These are phyloP conservation scores for Pythium coloratum DNA, from an alignment of 352 stramenopile species.

Conservation along the genomic window DNA sequence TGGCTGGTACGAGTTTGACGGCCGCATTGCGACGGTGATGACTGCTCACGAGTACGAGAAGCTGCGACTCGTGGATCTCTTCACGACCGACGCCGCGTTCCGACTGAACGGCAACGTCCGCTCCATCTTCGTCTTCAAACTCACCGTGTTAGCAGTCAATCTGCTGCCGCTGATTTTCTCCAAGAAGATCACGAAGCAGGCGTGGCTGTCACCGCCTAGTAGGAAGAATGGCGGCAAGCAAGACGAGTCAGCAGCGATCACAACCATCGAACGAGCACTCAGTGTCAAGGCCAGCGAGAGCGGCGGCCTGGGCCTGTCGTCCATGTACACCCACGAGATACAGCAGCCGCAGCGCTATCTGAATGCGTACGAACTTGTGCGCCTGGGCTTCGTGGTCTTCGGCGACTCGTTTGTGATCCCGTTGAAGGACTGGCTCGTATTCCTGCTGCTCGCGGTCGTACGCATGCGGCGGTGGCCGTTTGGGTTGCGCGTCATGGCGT, in stretches of 20 bases:
- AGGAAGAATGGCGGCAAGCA: not conserved
- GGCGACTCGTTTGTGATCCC: not conserved
- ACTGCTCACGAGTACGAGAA: slow-evolving; percentile 24
- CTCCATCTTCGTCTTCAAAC: slow-evolving; percentile 45
- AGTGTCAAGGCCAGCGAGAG: slow-evolving; percentile 1
- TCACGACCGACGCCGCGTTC: slow-evolving; percentile 31
- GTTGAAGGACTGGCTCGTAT: slow-evolving; percentile 11
- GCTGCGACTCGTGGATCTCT: slow-evolving; percentile 34
- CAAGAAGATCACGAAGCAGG: not conserved
- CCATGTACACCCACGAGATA: not conserved
- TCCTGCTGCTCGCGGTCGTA: slow-evolving; percentile 10
- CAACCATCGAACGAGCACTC: not conserved
- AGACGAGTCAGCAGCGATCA: not conserved
- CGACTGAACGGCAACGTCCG: slow-evolving; percentile 35
- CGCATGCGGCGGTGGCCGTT: not conserved
- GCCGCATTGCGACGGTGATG: slow-evolving; percentile 27
- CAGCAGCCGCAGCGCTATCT: not conserved
- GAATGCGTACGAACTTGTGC: slow-evolving; percentile 10
- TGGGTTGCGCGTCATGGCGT: not conserved
- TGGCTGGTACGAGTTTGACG: slow-evolving; percentile 25
- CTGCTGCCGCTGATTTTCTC: slow-evolving; percentile 33
- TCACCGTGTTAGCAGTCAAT: slow-evolving; percentile 40
- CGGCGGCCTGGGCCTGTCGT: not conserved
- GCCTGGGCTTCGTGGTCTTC: slow-evolving; percentile 7
- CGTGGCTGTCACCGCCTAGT: not conserved